Percentiles rank a stretch among this genome's conserved stretches.
Evolutionary conservation across 2,329 filamentous ascomycete species (phyloP).

Genomic region (Calonectria crousiana): DNA sequence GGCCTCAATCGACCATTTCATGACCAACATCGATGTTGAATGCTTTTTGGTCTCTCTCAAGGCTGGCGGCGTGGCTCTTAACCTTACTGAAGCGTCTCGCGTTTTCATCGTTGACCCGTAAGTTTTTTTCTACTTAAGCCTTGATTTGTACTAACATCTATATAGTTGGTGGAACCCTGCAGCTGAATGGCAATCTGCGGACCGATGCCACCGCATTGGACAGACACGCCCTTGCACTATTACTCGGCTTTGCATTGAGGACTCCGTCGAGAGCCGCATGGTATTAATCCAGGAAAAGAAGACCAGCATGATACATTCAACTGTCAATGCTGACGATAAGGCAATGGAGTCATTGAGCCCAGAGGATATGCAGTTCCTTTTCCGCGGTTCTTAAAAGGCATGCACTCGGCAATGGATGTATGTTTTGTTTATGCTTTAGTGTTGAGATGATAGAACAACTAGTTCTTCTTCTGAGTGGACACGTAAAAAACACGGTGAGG

Average conservation of each 20-base stretch:
- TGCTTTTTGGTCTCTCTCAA: slow-evolving; percentile 97
- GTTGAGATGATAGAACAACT: background rate
- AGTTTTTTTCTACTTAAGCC: slow-evolving; percentile 55
- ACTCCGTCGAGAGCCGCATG: slow-evolving; percentile 96
- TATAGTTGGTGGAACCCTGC: slow-evolving; percentile 99
- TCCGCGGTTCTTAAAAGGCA: slow-evolving; percentile 72
- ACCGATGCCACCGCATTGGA: slow-evolving; percentile 93
- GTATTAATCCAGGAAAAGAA: slow-evolving; percentile 98
- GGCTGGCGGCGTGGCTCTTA: slow-evolving; percentile 94
- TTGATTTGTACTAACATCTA: slow-evolving; percentile 37
- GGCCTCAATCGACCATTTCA: slow-evolving; percentile 95
- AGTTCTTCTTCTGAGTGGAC: background rate
- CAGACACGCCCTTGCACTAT: slow-evolving; percentile 95
- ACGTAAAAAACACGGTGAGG: background rate
- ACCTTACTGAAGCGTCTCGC: slow-evolving; percentile 92
- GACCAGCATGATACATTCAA: slow-evolving; percentile 96
- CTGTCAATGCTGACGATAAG: slow-evolving; percentile 91
- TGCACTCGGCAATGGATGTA: background rate
- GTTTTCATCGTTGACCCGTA: slow-evolving; percentile 98
- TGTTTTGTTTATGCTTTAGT: background rate
- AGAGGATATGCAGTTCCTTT: slow-evolving; percentile 96
- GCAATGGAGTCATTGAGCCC: slow-evolving; percentile 92
- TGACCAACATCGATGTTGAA: slow-evolving; percentile 93
- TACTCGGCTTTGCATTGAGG: slow-evolving; percentile 94
- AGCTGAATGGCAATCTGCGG: slow-evolving; percentile 98